Percentiles rank a stretch among this genome's conserved stretches.
These are phyloP conservation scores for Rhododendron simsii DNA, from an alignment of 148 eudicot species.

Conservation along the genomic window DNA sequence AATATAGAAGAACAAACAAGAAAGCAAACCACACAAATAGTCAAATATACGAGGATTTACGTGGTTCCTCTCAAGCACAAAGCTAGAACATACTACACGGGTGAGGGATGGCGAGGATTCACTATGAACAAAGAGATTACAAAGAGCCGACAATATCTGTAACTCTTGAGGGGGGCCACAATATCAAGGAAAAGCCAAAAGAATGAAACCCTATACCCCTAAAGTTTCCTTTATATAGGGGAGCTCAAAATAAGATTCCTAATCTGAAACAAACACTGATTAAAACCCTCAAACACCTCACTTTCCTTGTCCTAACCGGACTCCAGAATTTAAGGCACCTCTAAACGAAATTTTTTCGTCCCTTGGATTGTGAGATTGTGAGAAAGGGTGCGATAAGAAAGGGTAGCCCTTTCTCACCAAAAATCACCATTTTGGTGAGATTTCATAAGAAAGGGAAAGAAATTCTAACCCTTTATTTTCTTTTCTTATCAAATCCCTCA, in stretches of 20 bases:
- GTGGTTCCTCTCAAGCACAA: not conserved
- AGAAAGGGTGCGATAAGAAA: not conserved
- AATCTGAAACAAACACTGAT: not conserved
- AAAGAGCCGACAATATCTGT: not conserved
- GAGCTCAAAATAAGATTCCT: not conserved
- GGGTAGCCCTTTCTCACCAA: too few species aligned
- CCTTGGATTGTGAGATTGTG: not conserved
- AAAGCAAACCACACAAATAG: not conserved
- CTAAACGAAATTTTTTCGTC: not conserved
- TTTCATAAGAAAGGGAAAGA: not conserved
- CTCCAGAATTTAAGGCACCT: not conserved
- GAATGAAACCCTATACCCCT: not conserved
- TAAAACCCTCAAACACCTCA: too few species aligned
- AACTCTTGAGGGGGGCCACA: not conserved
- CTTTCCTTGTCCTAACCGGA: too few species aligned
- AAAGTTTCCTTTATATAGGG: not conserved
- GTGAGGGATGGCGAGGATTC: not conserved
- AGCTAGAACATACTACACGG: not conserved
- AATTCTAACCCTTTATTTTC: not conserved
- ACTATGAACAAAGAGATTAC: not conserved
- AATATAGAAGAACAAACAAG: not conserved
- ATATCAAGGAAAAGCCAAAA: not conserved
- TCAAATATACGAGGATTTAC: too few species aligned
- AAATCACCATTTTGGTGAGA: not conserved
- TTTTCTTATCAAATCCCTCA: not conserved